Evolutionary conservation across 345 rosid species (phyloP).

Genomic region (Excoecaria agallocha): DNA sequence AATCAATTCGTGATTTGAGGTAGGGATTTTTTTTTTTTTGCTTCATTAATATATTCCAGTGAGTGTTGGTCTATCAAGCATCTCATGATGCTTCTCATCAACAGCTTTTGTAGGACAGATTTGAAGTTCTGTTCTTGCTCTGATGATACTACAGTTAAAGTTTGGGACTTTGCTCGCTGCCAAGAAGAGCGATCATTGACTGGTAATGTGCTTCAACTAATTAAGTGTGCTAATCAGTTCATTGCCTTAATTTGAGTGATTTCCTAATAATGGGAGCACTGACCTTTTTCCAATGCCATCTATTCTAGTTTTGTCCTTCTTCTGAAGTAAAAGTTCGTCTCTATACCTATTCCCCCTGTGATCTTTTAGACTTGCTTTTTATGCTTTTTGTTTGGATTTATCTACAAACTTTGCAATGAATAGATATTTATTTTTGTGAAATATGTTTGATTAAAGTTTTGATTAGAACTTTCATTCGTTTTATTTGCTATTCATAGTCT

Average conservation of each 20-base stretch:
- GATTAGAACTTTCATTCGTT: background rate
- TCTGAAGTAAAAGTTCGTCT: too few species aligned
- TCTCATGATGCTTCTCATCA: slow-evolving; percentile 27
- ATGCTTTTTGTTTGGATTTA: too few species aligned
- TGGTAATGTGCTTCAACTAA: slow-evolving; percentile 64
- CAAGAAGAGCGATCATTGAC: slow-evolving; percentile 86
- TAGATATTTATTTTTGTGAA: background rate
- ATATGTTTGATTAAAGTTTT: background rate
- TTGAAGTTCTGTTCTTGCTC: slow-evolving; percentile 98
- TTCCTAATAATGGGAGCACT: too few species aligned
- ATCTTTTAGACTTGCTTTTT: too few species aligned
- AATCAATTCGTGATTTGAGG: slow-evolving; percentile 92
- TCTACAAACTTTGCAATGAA: background rate
- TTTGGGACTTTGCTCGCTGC: slow-evolving; percentile 96
- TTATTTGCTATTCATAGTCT: background rate
- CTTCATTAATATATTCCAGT: background rate
- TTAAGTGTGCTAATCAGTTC: slow-evolving; percentile 9
- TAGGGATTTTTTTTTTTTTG: slow-evolving; percentile 18
- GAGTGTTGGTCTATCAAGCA: slow-evolving; percentile 3
- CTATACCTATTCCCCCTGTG: too few species aligned
- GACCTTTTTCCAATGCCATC: too few species aligned
- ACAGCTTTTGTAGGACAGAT: slow-evolving; percentile 97
- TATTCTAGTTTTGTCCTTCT: too few species aligned
- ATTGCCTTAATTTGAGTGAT: too few species aligned
- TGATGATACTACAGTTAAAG: slow-evolving; percentile 94